These are phyloP conservation scores for Botrytis fabae DNA, from an alignment of 2,329 filamentous ascomycete genomes.

Conservation along the genomic window DNA sequence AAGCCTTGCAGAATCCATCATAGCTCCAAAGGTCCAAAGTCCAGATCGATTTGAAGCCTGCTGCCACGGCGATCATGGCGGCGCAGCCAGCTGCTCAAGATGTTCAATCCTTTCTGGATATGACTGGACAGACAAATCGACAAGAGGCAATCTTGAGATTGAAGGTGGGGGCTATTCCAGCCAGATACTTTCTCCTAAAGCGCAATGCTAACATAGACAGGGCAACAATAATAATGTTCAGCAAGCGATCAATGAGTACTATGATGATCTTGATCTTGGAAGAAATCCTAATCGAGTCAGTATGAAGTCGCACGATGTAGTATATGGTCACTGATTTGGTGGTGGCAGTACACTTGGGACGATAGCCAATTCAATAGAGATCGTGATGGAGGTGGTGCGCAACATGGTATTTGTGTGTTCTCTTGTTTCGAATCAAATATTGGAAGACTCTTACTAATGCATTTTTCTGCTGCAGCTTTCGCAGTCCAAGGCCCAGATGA, in stretches of 20 bases:
- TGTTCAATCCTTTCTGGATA: conserved; percentile 19
- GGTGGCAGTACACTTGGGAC: conserved; percentile 53
- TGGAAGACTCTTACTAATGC: not conserved
- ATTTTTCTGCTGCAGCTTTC: conserved; percentile 7
- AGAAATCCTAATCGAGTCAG: conserved; percentile 42
- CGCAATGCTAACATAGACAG: conserved; percentile 37
- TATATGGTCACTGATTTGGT: not conserved
- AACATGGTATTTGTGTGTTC: conserved; percentile 48
- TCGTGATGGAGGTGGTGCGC: conserved; percentile 49
- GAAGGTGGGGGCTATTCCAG: conserved; percentile 7
- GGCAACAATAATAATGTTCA: conserved; percentile 50
- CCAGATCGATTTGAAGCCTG: not conserved
- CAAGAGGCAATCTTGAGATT: conserved; percentile 21
- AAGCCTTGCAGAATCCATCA: not conserved
- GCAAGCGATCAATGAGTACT: conserved; percentile 53
- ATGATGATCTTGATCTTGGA: conserved; percentile 46
- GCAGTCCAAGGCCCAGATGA: conserved; percentile 24
- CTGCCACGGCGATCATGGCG: conserved; percentile 7
- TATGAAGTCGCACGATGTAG: not conserved
- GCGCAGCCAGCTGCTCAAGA: conserved; percentile 22
- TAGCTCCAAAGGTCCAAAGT: conserved; percentile 10
- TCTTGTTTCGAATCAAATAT: not conserved
- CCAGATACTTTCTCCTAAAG: not conserved
- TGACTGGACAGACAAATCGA: conserved; percentile 19
- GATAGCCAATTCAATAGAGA: conserved; percentile 54